These are phyloP conservation scores for Stellera chamaejasme DNA, from an alignment of 345 rosid species.

Conservation along the genomic window DNA sequence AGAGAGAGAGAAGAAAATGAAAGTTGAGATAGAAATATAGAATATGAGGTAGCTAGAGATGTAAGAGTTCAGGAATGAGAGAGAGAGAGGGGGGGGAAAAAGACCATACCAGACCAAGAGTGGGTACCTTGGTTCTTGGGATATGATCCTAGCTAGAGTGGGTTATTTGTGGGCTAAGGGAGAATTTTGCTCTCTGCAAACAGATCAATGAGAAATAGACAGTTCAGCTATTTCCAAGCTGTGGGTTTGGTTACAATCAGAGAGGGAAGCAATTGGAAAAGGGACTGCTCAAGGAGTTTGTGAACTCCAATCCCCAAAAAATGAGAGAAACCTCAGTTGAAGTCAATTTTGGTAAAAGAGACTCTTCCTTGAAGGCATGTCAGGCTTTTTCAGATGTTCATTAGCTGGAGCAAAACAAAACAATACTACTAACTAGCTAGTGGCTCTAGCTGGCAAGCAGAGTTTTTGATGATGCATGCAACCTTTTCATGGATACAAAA, in stretches of 20 bases:
- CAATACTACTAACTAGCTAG: background rate
- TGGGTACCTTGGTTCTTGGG: constrained; percentile 53
- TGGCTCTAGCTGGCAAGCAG: background rate
- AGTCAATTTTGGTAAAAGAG: constrained; percentile 27
- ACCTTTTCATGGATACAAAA: constrained; percentile 25
- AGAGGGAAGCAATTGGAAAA: constrained; percentile 29
- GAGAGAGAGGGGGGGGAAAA: constrained; percentile 37
- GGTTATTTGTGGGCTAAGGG: constrained; percentile 12
- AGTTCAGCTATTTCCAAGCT: constrained; percentile 30
- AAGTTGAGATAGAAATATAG: constrained; percentile 1
- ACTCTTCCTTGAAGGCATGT: constrained; percentile 5
- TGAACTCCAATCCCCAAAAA: constrained; percentile 22
- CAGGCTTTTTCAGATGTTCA: constrained; percentile 21
- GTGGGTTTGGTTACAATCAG: constrained; percentile 19
- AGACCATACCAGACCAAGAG: constrained; percentile 71
- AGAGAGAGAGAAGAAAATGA: constrained; percentile 1
- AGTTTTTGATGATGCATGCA: background rate
- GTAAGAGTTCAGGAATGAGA: constrained; percentile 22
- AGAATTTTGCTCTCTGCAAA: constrained; percentile 25
- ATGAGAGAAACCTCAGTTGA: constrained; percentile 4
- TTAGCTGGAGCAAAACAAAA: background rate
- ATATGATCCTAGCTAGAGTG: constrained; percentile 32
- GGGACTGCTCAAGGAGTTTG: constrained; percentile 29
- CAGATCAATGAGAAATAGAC: constrained; percentile 36
- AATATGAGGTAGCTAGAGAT: constrained; percentile 6